These are phyloP conservation scores for Prototheca stagnorum DNA, from an alignment of 163 green algal genomes.

Conservation along the genomic window DNA sequence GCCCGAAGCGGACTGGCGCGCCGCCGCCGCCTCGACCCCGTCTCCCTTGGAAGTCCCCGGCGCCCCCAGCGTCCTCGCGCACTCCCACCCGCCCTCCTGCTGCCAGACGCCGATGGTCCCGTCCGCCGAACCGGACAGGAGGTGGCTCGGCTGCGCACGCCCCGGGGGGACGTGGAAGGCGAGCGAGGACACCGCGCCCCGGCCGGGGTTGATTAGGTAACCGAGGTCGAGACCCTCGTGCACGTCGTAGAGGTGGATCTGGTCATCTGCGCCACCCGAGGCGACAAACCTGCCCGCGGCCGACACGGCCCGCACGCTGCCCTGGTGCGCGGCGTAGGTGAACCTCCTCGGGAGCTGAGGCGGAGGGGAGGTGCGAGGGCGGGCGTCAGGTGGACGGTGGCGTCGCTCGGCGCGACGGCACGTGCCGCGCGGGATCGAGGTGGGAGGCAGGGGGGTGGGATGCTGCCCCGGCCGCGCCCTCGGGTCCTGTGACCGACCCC, in stretches of 20 bases:
- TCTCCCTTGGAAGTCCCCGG: too few relatives aligned
- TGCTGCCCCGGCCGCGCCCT: too few relatives aligned
- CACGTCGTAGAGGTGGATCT: conserved; percentile 66
- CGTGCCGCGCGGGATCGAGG: too few relatives aligned
- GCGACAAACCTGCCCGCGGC: conserved; percentile 39
- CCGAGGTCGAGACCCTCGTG: conserved; percentile 48
- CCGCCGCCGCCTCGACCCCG: too few relatives aligned
- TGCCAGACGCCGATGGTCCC: conserved; percentile 56
- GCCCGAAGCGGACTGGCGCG: too few relatives aligned
- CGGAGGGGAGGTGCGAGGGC: neutral
- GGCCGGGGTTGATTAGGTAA: conserved; percentile 59
- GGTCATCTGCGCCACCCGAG: conserved; percentile 61
- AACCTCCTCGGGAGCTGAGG: neutral
- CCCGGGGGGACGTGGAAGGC: conserved; percentile 38
- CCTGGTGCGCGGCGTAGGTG: conserved; percentile 34
- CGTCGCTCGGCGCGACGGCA: neutral
- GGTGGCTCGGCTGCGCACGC: conserved; percentile 40
- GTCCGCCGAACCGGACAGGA: conserved; percentile 57
- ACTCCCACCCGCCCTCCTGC: conserved; percentile 21
- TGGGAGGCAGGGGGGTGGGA: too few relatives aligned
- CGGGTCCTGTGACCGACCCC: too few relatives aligned
- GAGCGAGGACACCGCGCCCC: conserved; percentile 56
- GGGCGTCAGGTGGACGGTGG: neutral
- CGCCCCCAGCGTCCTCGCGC: too few relatives aligned
- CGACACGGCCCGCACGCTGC: conserved; percentile 55